Evolutionary conservation across 2,329 filamentous ascomycete genomes (phyloP), one percentile per base, ranked within the genome.

Genomic region (Cytospora mali): DNA sequence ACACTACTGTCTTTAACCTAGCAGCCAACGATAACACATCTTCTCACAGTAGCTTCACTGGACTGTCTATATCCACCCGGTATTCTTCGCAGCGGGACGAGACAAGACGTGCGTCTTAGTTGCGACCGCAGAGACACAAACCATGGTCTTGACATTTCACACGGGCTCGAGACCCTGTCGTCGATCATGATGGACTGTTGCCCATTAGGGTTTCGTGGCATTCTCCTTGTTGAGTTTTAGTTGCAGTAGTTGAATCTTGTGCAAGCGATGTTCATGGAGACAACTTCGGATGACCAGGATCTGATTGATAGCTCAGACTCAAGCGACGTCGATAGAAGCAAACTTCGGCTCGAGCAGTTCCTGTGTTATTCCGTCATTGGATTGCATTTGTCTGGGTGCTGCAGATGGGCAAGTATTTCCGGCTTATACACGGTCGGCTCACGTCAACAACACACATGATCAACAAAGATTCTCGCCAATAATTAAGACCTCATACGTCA

Each of bases 21-120:
- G n/a, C n/a, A n/a, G n/a, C n/a, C n/a, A n/a, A n/a, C n/a, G n/a
- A n/a, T n/a, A n/a, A n/a, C n/a, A n/a, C 48, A 50, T 10, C 25
- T 31, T 7, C 33, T 59, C 57, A 46, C 50, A 29, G 57, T 59
- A 48, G 48, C 58, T 35, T 51, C 53, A 39, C 58, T 50, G 50
- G 58, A 48, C 33, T 48, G 25, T 53, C 57, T 59, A 31, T 49
- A 18, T 31, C 31, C 29, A 14, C 33, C n/a, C n/a, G n/a, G n/a
- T n/a, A n/a, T n/a, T n/a, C 28, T 28, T 42, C 57, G 31, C 50
- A 23, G 35, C 51, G 29, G 27, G 28, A 49, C 18, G 27, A 52
- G 50, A 39, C 39, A 27, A 59, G 57, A 59, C 49, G 23, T 52
- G 57, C 29, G 21, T 50, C 49, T 25, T 31, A 29, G 25, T 31